Evolutionary conservation across 2,329 filamentous ascomycete genomes (phyloP).

Genomic region (Sporothrix phasma): DNA sequence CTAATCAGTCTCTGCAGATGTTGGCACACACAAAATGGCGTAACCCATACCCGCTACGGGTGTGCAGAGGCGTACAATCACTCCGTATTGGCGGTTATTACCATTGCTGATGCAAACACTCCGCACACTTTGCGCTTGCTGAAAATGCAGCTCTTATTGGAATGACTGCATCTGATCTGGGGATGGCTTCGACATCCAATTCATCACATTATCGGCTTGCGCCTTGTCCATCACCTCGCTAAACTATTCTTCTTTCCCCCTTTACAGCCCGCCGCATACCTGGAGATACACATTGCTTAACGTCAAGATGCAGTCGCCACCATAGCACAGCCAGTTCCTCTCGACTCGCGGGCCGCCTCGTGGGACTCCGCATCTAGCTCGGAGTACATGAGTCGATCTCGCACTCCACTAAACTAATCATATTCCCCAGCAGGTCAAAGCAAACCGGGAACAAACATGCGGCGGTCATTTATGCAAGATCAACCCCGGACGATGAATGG

Average conservation of each 20-base stretch:
- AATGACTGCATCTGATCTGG: too few species aligned
- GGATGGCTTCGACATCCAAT: too few species aligned
- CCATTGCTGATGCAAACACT: too few species aligned
- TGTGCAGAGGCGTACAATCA: neutral
- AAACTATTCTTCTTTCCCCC: neutral
- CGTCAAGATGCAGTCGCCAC: neutral
- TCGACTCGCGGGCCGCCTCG: neutral
- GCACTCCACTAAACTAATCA: neutral
- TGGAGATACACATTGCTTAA: neutral
- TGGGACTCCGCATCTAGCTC: neutral
- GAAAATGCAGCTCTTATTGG: too few species aligned
- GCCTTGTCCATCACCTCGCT: neutral
- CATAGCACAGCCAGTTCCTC: neutral
- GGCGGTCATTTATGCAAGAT: neutral
- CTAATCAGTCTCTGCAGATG: neutral
- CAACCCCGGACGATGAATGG: neutral
- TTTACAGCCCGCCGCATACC: neutral
- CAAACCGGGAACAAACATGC: conserved; percentile 4
- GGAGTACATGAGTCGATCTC: conserved; percentile 8
- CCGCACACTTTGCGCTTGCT: too few species aligned
- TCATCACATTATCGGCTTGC: neutral
- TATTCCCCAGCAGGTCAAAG: conserved; percentile 1
- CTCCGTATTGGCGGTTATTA: too few species aligned
- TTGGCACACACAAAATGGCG: neutral
- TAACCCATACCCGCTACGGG: neutral